Evolutionary conservation across 371 early-diverging fungal genomes (phyloP).

Genomic region (Mortierella sp.): DNA sequence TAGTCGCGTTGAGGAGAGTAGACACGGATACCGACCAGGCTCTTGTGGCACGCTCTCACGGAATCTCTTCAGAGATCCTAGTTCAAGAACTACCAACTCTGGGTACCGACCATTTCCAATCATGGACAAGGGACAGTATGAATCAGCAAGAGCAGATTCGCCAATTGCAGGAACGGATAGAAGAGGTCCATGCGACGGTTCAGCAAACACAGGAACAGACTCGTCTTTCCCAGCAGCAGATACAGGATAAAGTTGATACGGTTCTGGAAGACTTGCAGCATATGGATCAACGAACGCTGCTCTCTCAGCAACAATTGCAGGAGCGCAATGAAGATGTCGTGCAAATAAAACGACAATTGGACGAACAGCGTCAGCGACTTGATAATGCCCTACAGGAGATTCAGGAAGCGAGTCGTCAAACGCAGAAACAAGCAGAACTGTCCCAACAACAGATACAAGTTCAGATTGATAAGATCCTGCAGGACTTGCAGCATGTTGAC

Average conservation of each 20-base stretch:
- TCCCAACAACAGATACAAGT: no score
- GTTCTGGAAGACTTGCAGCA: background rate
- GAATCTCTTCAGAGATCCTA: background rate
- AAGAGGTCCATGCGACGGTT: background rate
- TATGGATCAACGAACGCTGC: background rate
- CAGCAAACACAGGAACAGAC: background rate
- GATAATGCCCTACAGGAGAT: no score
- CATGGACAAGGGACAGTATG: background rate
- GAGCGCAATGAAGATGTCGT: no score
- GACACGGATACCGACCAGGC: background rate
- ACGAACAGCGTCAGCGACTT: no score
- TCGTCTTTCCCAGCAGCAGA: background rate
- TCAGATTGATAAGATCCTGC: no score
- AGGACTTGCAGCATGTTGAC: background rate
- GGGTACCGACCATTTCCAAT: background rate
- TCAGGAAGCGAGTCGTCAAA: no score
- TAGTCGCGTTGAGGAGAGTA: background rate
- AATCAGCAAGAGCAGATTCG: conserved; percentile 3
- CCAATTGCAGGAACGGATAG: conserved; percentile 5
- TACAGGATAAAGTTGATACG: background rate
- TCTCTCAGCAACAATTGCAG: no score
- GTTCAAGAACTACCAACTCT: background rate
- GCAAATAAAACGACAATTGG: no score
- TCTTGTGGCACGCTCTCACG: background rate
- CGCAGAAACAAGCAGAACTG: no score